phyloP scores from a whole-genome alignment of 192 early-diverging fungal species.

The Coemansia sp. region DNA sequence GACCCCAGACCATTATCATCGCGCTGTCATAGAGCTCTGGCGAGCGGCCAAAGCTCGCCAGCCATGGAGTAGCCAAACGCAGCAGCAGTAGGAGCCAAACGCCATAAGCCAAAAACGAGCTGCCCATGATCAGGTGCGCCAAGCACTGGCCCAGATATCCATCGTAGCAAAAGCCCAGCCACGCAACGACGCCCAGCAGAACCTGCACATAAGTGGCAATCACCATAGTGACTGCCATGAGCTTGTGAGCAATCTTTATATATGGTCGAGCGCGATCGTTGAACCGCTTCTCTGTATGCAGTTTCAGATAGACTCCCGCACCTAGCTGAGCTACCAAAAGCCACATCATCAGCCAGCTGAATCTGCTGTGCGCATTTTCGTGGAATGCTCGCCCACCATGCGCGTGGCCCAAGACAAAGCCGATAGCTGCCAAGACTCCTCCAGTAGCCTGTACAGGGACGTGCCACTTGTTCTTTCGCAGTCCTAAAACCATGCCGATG shows the following conservation, averaged over 20 bases:
- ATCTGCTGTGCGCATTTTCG: conserved; percentile 64
- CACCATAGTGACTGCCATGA: conserved; percentile 53
- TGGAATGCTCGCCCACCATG: conserved; percentile 62
- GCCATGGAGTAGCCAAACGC: conserved; percentile 60
- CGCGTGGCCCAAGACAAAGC: conserved; percentile 62
- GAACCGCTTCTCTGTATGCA: conserved; percentile 58
- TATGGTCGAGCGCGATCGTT: conserved; percentile 55
- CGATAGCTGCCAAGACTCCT: conserved; percentile 46
- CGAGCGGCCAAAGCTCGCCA: conserved; percentile 55
- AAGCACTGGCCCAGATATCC: conserved; percentile 64
- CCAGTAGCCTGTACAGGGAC: conserved; percentile 61
- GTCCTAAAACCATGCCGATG: conserved; percentile 59
- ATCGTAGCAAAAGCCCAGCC: conserved; percentile 62
- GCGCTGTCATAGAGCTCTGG: conserved; percentile 71
- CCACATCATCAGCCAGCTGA: conserved; percentile 62
- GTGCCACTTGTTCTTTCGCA: conserved; percentile 59
- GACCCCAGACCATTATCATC: conserved; percentile 64
- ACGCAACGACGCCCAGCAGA: conserved; percentile 63
- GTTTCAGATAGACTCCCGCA: conserved; percentile 60
- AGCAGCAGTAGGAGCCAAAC: conserved; percentile 58
- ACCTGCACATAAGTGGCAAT: conserved; percentile 66
- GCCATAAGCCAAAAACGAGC: conserved; percentile 67
- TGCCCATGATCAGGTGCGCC: conserved; percentile 73
- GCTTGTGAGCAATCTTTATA: conserved; percentile 54
- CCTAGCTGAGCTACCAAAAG: conserved; percentile 53